phyloP scores from a whole-genome alignment of 192 early-diverging fungal genomes.

The Spizellomyces punctatus region DNA sequence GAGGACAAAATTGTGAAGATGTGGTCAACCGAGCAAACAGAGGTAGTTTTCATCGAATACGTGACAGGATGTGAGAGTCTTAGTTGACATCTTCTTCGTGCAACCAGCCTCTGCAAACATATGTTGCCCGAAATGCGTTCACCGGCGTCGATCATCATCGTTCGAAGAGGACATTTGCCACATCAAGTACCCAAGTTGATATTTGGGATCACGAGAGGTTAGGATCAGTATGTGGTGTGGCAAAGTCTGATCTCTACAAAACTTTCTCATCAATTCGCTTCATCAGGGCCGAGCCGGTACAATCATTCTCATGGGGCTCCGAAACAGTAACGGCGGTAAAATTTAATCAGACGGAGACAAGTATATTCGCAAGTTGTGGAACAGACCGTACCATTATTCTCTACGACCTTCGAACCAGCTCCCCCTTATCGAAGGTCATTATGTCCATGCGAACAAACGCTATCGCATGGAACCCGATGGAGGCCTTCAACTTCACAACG shows the following conservation, averaged over 20 bases:
- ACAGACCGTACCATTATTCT: constrained; percentile 92
- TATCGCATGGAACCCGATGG: constrained; percentile 99
- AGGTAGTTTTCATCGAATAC: constrained; percentile 11
- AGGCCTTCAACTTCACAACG: constrained; percentile 91
- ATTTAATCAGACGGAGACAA: constrained; percentile 97
- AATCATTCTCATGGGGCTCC: constrained; percentile 86
- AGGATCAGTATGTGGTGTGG: neutral
- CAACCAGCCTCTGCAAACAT: constrained; percentile 64
- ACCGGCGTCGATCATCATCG: constrained; percentile 92
- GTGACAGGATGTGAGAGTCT: neutral
- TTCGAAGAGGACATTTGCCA: constrained; percentile 80
- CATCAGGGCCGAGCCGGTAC: constrained; percentile 74
- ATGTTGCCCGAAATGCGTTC: constrained; percentile 76
- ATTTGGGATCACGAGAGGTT: constrained; percentile 86
- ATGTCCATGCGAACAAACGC: constrained; percentile 91
- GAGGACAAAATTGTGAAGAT: constrained; percentile 94
- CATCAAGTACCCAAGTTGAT: constrained; percentile 81
- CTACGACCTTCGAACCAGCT: constrained; percentile 90
- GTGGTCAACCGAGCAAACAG: constrained; percentile 70
- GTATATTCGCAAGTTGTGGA: constrained; percentile 88
- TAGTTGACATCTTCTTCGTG: neutral
- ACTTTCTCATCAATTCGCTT: neutral
- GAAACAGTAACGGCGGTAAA: constrained; percentile 93
- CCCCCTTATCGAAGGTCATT: constrained; percentile 82
- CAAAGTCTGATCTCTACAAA: neutral